Base-by-base conservation (phyloP, 2,329 filamentous ascomycete species). In the Talaromyces marneffei region DNA sequence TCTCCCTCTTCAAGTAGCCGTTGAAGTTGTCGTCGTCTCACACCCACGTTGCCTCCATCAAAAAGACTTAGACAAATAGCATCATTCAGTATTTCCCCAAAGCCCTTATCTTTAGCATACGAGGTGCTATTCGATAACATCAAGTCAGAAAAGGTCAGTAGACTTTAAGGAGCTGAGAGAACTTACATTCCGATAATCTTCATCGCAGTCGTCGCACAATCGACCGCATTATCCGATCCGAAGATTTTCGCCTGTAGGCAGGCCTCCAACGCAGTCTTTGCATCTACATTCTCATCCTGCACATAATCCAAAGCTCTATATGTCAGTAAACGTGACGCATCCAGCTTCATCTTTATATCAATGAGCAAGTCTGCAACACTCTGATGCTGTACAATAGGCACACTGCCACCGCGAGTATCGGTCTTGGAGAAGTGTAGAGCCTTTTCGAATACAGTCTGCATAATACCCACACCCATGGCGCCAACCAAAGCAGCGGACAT, bases 21-120 rank as follows among this genome's bases (percentile, higher is more conserved):
- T 14, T 83, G 77, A 60, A 83, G 65, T 61, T 81, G 77, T 29
- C 81, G 71, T 57, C 81, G 75, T 42, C 82, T 71, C 6, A 84
- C 77, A 0, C 82, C 82, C 10, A 84, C 75, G 67, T 84, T 84
- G 0, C 82, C 82, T 0, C 81, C 80, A 62, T 84, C 82, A 60
- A 84, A 83, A 25, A 79, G 77, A 2, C 80, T 79, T 56, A 83
- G 62, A 3, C 75, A 77, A 63, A 79, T 73, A 0, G 78, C 80
- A 62, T 77, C 76, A 37, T 78, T 78, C 27, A 82, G 66, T 12
- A 82, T 65, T 25, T 75, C 71, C 1, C 74, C 67, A 64, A 82
- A 83, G 1, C 75, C 77, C 62, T 76, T 72, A 29, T 74, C 71
- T 4, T 68, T 68, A 23, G 74, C 71, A 62, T 82, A 82, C 0